Evolutionary conservation across 306 rosid genomes (phyloP), one percentile per base, ranked within the genome.

Genomic region (Cucurbita pepo): DNA sequence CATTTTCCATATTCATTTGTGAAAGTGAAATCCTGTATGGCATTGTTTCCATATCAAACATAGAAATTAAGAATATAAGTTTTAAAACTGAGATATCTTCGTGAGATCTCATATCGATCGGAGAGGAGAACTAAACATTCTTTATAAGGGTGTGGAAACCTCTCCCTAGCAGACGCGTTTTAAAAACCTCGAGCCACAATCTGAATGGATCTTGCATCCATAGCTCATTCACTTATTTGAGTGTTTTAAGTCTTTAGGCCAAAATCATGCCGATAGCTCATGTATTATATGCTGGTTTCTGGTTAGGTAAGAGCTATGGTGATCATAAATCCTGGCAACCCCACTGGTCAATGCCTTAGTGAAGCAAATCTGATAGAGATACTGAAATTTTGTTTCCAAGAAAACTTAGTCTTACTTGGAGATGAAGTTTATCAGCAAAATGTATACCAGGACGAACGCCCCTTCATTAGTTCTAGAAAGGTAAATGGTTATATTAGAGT

Each of bases 361-460:
- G 88, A 77, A 86, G 86, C 89, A 36, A 95, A 95, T 83, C 78
- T 95, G 75, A 83, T 83, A 81, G 88, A 86, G 81, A 81, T 95
- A 75, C 71, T 95, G 78, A 85, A 66, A 75, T 95, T 89, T 82
- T 95, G 97, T 78, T 86, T 73, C 83, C 83, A 84, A 56, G 99
- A 95, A 82, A 83, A 80, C 74, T 78, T 95, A 72, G 99, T 80
- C 58, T 85, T 95, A 89, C 96, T 95, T 55, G 99, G 99, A 78
- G 99, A 95, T 74, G 99, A 95, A 84, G 99, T 95, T 77, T 95
- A 95, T 84, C 99, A 95, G 86, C 90, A 87, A 76, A 95, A 95
- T 65, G 81, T 95, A 80, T 95, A 95, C 85, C 99, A 95, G 82
- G 96, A 95, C 36, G 95, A 91, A 71, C 92, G 99, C 36, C 97